phyloP scores from a whole-genome alignment of 257 asterid species.

The Fraxinus americana region DNA sequence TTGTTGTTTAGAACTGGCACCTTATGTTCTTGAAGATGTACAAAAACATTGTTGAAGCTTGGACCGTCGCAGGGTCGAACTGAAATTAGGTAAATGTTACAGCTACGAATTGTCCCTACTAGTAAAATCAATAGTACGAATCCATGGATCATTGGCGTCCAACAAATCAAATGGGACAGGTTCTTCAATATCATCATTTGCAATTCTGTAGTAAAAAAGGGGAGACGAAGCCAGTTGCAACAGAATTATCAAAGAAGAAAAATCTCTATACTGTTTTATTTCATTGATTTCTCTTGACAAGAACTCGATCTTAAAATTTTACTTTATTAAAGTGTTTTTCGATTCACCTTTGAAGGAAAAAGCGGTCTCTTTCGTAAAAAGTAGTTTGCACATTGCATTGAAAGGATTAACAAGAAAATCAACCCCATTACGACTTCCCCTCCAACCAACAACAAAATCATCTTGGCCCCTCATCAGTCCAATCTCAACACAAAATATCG shows the following conservation, averaged over 20 bases:
- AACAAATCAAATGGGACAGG: constrained; percentile 69
- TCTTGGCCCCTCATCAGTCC: constrained; percentile 63
- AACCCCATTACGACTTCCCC: constrained; percentile 47
- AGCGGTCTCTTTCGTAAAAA: no score
- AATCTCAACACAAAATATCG: constrained; percentile 51
- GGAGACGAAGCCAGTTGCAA: constrained; percentile 84
- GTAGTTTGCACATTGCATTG: no score
- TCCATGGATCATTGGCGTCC: constrained; percentile 98
- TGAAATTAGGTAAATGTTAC: constrained; percentile 65
- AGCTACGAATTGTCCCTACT: constrained; percentile 83
- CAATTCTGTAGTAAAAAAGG: constrained; percentile 67
- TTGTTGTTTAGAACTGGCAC: constrained; percentile 32
- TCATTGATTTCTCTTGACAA: no score
- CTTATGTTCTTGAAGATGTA: constrained; percentile 48
- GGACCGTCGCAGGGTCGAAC: constrained; percentile 56
- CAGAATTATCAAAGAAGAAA: constrained; percentile 53
- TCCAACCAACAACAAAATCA: constrained; percentile 80
- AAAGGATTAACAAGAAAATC: no score
- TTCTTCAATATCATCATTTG: constrained; percentile 82
- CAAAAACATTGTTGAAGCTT: constrained; percentile 44
- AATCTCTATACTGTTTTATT: no score
- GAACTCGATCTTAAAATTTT: no score
- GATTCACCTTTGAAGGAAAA: no score
- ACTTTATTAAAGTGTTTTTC: no score
- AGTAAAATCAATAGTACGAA: constrained; percentile 78